These are phyloP conservation scores for Tilletia indica DNA, from an alignment of 1,284 basidiomycete species.

Conservation along the genomic window DNA sequence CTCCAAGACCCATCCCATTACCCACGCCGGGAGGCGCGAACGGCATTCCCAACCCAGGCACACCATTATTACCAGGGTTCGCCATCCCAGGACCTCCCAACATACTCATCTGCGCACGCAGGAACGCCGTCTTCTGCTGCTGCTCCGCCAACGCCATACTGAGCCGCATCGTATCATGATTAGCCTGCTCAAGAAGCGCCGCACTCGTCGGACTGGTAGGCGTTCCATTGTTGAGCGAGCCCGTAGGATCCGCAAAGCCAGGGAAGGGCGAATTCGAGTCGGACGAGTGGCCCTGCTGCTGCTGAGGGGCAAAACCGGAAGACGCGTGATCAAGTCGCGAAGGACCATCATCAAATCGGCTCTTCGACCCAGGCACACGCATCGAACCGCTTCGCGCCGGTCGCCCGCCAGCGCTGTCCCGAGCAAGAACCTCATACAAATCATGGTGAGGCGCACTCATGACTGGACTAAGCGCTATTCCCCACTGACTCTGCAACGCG, in stretches of 20 bases:
- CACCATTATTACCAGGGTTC: background rate
- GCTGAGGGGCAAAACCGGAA: background rate
- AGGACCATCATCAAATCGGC: background rate
- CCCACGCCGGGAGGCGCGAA: background rate
- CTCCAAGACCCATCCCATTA: constrained; percentile 23
- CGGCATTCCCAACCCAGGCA: background rate
- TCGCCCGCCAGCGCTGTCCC: background rate
- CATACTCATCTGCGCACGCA: constrained; percentile 36
- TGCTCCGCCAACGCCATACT: constrained; percentile 42
- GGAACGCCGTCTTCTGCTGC: constrained; percentile 37
- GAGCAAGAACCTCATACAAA: background rate
- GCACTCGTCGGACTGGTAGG: background rate
- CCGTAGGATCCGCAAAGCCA: background rate
- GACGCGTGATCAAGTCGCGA: background rate
- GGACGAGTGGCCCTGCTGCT: background rate
- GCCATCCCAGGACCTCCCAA: background rate
- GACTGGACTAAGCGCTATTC: constrained; percentile 4
- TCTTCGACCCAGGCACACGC: constrained; percentile 4
- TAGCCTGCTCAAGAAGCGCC: constrained; percentile 7
- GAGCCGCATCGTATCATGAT: constrained; percentile 35
- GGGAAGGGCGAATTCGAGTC: background rate
- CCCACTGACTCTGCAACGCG: constrained; percentile 15
- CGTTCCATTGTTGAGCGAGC: constrained; percentile 59
- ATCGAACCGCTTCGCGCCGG: constrained; percentile 1
- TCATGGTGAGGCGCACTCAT: background rate